A percentile compares a stretch with the other conserved stretches of the same genome.
phyloP scores from a whole-genome alignment of 2,329 filamentous ascomycete species.

The Aspergillus floridensis region DNA sequence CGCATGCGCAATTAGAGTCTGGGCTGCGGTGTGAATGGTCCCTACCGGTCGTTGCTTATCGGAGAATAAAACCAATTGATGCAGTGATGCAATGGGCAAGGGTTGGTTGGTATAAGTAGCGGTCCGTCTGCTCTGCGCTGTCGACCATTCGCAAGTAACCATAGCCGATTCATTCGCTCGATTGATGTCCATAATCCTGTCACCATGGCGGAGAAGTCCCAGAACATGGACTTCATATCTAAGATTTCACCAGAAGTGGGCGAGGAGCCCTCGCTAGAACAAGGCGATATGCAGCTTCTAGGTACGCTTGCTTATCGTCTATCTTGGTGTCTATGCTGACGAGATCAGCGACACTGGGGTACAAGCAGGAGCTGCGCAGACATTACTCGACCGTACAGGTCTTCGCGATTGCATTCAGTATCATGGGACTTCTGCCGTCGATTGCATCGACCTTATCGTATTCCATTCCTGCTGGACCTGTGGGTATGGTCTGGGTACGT shows the following conservation, averaged over 20 bases:
- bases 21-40: no score
- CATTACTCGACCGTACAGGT: slow-evolving; percentile 62
- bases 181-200: not conserved
- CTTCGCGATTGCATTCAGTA: slow-evolving; percentile 58
- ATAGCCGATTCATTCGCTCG: not conserved
- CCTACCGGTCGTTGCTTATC: no score
- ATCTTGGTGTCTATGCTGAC: slow-evolving; percentile 2
- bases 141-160: no score
- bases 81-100: no score
- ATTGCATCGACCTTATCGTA: slow-evolving; percentile 60
- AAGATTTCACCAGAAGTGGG: not conserved
- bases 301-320: slow-evolving; percentile 8
- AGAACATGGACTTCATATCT: not conserved
- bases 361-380: slow-evolving; percentile 60
- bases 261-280: slow-evolving; percentile 10
- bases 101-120: no score
- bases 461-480: slow-evolving; percentile 58
- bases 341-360: slow-evolving; percentile 39
- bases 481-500: slow-evolving; percentile 59
- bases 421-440: slow-evolving; percentile 61
- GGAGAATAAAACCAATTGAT: no score
- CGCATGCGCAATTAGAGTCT: no score
- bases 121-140: no score
- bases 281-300: slow-evolving; percentile 24
- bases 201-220: slow-evolving; percentile 1